A percentile compares a stretch with the other conserved stretches of the same genome.
phyloP scores from a whole-genome alignment of 805 yeast species.

The Yamadazyma sp. region DNA sequence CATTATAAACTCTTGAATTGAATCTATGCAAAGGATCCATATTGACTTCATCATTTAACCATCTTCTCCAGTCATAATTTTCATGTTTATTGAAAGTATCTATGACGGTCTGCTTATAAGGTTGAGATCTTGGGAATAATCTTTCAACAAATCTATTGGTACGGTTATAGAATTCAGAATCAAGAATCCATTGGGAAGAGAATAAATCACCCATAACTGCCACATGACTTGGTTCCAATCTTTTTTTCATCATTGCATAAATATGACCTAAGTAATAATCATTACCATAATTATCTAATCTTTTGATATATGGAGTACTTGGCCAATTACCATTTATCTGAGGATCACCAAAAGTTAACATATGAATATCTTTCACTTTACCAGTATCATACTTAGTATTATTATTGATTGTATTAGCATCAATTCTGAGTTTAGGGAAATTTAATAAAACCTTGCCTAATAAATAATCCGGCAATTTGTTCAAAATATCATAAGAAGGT shows the following conservation, averaged over 20 bases:
- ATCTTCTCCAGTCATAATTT: slow-evolving; percentile 52
- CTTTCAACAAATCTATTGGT: slow-evolving; percentile 72
- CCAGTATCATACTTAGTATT: slow-evolving; percentile 5
- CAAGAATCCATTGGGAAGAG: slow-evolving; percentile 92
- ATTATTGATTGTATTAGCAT: slow-evolving; percentile 8
- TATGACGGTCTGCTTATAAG: slow-evolving; percentile 47
- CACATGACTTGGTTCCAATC: slow-evolving; percentile 74
- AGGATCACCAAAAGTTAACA: slow-evolving; percentile 92
- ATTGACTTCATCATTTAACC: slow-evolving; percentile 39
- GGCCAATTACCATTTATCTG: slow-evolving; percentile 90
- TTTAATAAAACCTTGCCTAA: slow-evolving; percentile 16
- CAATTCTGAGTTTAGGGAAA: slow-evolving; percentile 15
- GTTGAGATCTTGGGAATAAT: slow-evolving; percentile 56
- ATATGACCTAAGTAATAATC: slow-evolving; percentile 88
- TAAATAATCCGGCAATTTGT: slow-evolving; percentile 10
- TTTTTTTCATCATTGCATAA: slow-evolving; percentile 56
- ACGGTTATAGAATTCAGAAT: slow-evolving; percentile 79
- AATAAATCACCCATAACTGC: slow-evolving; percentile 91
- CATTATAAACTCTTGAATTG: slow-evolving; percentile 41
- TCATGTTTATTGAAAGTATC: slow-evolving; percentile 49
- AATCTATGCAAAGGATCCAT: slow-evolving; percentile 35
- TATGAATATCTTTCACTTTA: slow-evolving; percentile 48
- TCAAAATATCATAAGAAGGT: slow-evolving; percentile 2
- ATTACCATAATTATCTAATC: slow-evolving; percentile 85
- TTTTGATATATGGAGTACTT: slow-evolving; percentile 63